A percentile compares a stretch with the other conserved stretches of the same genome.
Conservation (phyloP, 1,284 basidiomycete species). For the Leccinum pallidistipes region DNA sequence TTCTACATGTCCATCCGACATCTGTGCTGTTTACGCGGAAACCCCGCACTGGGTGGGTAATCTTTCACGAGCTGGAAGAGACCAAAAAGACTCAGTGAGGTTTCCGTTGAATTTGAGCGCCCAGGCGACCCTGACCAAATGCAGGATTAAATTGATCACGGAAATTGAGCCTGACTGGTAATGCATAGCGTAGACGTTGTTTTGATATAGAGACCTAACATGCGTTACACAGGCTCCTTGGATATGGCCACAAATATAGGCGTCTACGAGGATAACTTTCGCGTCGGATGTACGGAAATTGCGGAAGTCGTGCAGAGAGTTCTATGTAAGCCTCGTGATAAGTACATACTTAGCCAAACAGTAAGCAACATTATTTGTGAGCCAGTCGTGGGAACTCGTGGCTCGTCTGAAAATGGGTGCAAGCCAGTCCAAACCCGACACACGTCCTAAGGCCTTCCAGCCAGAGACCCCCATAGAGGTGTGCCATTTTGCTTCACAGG, state of each 20-base stretch:
- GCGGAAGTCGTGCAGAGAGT: background rate
- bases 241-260: constrained; percentile 51
- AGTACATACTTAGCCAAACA: constrained; percentile 14
- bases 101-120: background rate
- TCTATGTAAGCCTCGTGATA: constrained; percentile 2
- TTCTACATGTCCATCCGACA: constrained; percentile 88
- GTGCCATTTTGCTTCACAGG: constrained; percentile 17
- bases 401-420: constrained; percentile 54
- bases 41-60: constrained; percentile 87
- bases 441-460: constrained; percentile 59
- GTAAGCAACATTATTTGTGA: constrained; percentile 14
- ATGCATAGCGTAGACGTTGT: constrained; percentile 7
- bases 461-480: constrained; percentile 68
- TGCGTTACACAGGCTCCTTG: constrained; percentile 40
- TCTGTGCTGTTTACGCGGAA: constrained; percentile 94
- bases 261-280: constrained; percentile 2
- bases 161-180: constrained; percentile 65
- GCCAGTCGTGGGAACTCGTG: background rate
- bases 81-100: constrained; percentile 88
- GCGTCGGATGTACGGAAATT: background rate
- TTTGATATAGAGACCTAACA: constrained; percentile 2
- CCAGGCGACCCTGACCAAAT: background rate
- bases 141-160: constrained; percentile 54
- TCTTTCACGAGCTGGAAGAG: constrained; percentile 95
- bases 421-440: constrained; percentile 58